Percentiles rank a stretch among this genome's conserved stretches.
phyloP scores from a whole-genome alignment of 768 basidiomycete species.

The Suillus sp. region DNA sequence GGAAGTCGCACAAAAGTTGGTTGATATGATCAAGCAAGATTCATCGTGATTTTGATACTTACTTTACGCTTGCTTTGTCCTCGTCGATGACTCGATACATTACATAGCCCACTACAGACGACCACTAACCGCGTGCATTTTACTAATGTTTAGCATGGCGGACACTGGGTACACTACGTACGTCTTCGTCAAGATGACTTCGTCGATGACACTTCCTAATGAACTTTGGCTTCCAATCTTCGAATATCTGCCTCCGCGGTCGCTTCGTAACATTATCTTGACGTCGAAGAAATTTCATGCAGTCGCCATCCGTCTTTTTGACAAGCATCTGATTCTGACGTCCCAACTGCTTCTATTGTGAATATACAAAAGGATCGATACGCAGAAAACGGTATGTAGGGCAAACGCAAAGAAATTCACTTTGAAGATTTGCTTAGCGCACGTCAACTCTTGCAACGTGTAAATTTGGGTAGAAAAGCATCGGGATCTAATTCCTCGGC shows the following conservation, averaged over 20 bases:
- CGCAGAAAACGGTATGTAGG: too few species aligned
- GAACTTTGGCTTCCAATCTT: constrained; percentile 44
- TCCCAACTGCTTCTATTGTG: constrained; percentile 6
- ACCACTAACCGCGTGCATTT: too few species aligned
- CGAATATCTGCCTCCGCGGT: constrained; percentile 31
- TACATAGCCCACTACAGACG: too few species aligned
- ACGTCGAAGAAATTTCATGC: constrained; percentile 34
- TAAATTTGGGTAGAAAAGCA: background rate
- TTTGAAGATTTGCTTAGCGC: background rate
- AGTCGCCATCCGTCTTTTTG: constrained; percentile 24
- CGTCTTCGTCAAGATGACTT: too few species aligned
- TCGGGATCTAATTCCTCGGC: background rate
- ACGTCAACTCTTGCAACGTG: background rate
- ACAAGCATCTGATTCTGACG: constrained; percentile 35
- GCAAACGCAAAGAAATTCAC: too few species aligned
- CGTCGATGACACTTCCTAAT: constrained; percentile 28
- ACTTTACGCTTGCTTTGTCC: too few species aligned
- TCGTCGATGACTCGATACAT: too few species aligned
- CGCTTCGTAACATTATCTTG: constrained; percentile 34
- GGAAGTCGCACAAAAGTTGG: background rate
- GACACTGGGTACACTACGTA: too few species aligned
- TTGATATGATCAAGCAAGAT: background rate
- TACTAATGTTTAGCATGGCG: too few species aligned
- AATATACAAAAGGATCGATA: too few species aligned
- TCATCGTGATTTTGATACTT: background rate